phyloP scores from a whole-genome alignment of 116 monocot species.

The Phalaenopsis hybrid region DNA sequence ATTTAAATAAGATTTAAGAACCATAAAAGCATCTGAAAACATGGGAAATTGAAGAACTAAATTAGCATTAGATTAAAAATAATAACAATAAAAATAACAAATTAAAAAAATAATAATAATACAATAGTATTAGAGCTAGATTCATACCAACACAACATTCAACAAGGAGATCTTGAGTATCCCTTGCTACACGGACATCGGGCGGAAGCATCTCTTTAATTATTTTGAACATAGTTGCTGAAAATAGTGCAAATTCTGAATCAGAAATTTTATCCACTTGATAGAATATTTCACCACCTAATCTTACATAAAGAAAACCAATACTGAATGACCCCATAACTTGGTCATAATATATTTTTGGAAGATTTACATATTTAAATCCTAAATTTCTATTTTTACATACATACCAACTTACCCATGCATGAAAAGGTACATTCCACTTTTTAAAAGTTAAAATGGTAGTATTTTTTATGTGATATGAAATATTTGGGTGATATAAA shows the following conservation, averaged over 20 bases:
- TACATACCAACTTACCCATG: too few relatives aligned
- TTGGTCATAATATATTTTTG: not conserved
- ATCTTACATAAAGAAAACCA: not conserved
- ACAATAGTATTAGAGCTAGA: not conserved
- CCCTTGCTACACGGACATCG: slow-evolving; percentile 96
- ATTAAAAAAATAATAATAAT: not conserved
- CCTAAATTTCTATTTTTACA: too few relatives aligned
- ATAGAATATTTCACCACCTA: not conserved
- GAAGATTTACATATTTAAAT: too few relatives aligned
- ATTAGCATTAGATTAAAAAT: not conserved
- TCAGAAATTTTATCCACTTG: not conserved
- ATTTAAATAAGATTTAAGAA: not conserved
- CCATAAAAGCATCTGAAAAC: not conserved
- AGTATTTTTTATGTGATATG: too few relatives aligned
- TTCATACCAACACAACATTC: slow-evolving; percentile 94
- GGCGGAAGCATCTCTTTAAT: slow-evolving; percentile 98
- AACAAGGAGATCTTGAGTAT: slow-evolving; percentile 96
- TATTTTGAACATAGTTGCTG: slow-evolving; percentile 97
- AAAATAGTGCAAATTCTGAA: slow-evolving; percentile 9
- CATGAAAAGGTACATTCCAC: too few relatives aligned
- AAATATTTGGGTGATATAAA: too few relatives aligned
- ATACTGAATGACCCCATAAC: not conserved
- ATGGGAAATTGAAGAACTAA: not conserved
- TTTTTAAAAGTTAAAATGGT: too few relatives aligned
- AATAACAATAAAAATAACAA: not conserved